Conservation (phyloP, 2,329 filamentous ascomycete species). For the Colletotrichum sidae region DNA sequence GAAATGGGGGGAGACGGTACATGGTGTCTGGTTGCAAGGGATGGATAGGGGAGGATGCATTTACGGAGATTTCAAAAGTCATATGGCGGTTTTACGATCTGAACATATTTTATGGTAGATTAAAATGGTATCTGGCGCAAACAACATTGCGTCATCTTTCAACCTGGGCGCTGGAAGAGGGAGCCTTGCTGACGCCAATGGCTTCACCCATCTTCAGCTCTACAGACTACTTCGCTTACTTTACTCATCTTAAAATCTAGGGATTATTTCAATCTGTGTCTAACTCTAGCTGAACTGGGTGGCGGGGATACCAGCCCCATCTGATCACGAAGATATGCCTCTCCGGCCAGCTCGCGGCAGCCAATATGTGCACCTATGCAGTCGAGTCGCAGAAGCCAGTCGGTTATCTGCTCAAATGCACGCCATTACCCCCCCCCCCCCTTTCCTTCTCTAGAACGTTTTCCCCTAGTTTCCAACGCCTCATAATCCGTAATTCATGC, state of each 20-base stretch:
- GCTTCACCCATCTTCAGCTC: background rate
- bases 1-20: background rate
- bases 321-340: constrained; percentile 10
- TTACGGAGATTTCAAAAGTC: constrained; percentile 15
- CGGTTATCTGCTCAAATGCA: background rate
- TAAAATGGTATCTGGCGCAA: background rate
- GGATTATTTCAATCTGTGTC: constrained; percentile 8
- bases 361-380: constrained; percentile 5
- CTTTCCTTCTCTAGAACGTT: background rate
- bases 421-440: constrained; percentile 2
- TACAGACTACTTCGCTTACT: background rate
- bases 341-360: background rate
- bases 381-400: background rate
- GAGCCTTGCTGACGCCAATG: background rate
- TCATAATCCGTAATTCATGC: constrained; percentile 36
- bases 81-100: background rate
- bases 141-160: background rate
- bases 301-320: background rate
- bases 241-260: background rate
- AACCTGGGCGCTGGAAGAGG: background rate
- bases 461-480: constrained; percentile 25
- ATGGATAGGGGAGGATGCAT: constrained; percentile 7
- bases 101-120: constrained; percentile 12
- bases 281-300: too few species aligned
- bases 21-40: constrained; percentile 17